Percentiles rank a stretch among this genome's conserved stretches.
Conservation (phyloP, 129 eudicot species). For the Dittrichia graveolens region DNA sequence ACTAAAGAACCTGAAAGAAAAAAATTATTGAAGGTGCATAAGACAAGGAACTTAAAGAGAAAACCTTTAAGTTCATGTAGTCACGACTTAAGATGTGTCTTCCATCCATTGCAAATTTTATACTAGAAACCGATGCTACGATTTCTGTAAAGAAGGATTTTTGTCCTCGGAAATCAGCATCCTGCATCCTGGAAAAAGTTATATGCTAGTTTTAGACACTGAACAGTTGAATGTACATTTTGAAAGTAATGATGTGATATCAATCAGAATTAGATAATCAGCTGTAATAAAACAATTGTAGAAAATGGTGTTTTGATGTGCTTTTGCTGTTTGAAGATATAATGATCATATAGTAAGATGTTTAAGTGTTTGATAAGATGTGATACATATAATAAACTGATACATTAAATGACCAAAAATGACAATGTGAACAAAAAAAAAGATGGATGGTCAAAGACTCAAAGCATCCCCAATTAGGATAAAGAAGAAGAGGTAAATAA, state of each 20-base stretch:
- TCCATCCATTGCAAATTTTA: conserved; percentile 74
- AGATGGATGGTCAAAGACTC: not conserved
- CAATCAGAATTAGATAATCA: too few relatives aligned
- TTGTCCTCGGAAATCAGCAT: conserved; percentile 49
- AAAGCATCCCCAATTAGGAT: not conserved
- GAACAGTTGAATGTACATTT: too few relatives aligned
- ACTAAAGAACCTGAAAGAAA: not conserved
- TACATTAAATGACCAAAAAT: not conserved
- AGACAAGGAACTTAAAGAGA: not conserved
- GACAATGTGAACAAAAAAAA: not conserved
- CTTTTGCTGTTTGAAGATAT: too few relatives aligned
- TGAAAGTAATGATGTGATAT: too few relatives aligned
- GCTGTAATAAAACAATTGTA: too few relatives aligned
- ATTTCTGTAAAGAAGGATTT: conserved; percentile 88
- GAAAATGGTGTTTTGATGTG: too few relatives aligned
- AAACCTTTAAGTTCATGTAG: conserved; percentile 83
- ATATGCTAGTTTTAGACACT: not conserved
- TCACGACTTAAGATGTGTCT: conserved; percentile 85
- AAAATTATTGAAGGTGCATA: not conserved
- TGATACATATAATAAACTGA: not conserved
- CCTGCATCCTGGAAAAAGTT: conserved; percentile 57
- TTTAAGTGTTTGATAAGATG: not conserved
- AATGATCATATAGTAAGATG: not conserved
- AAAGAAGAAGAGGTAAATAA: not conserved
- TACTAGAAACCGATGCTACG: conserved; percentile 70